phyloP scores from a whole-genome alignment of 2,329 filamentous ascomycete species.

The Cylindrodendrum hubeiense region DNA sequence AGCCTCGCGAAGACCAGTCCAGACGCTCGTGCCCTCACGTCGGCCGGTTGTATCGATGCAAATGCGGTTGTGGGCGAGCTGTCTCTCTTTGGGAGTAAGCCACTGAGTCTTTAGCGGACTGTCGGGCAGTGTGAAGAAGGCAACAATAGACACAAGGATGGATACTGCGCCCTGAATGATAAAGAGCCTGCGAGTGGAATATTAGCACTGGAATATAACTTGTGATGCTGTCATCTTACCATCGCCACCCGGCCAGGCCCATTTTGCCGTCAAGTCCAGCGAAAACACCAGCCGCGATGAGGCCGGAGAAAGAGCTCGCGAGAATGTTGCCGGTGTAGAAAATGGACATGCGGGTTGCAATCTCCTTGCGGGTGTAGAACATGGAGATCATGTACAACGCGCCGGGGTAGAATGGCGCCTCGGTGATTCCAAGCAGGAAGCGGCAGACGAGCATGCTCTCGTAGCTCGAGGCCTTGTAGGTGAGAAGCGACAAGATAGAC shows the following conservation, averaged over 20 bases:
- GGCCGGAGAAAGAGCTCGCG: constrained; percentile 55
- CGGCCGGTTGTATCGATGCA: constrained; percentile 40
- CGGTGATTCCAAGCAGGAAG: constrained; percentile 56
- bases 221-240: constrained; percentile 29
- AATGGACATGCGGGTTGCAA: constrained; percentile 57
- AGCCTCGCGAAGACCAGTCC: constrained; percentile 39
- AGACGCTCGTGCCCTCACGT: constrained; percentile 52
- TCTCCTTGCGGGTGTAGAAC: constrained; percentile 66
- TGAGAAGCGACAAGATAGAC: constrained; percentile 56
- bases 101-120: constrained; percentile 54
- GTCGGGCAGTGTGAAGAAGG: constrained; percentile 52
- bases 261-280: constrained; percentile 43
- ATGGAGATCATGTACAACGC: constrained; percentile 59
- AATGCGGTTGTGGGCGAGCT: constrained; percentile 58
- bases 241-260: constrained; percentile 47
- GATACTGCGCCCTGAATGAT: constrained; percentile 46
- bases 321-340: constrained; percentile 57
- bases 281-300: constrained; percentile 59
- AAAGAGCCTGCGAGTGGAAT: constrained; percentile 36
- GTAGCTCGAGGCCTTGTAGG: constrained; percentile 56
- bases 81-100: constrained; percentile 53
- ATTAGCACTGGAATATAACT: neutral
- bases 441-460: constrained; percentile 55
- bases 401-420: constrained; percentile 55
- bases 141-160: constrained; percentile 45